Base-by-base conservation (phyloP, 2,329 filamentous ascomycete species). In the Colletotrichum eremochloae region DNA sequence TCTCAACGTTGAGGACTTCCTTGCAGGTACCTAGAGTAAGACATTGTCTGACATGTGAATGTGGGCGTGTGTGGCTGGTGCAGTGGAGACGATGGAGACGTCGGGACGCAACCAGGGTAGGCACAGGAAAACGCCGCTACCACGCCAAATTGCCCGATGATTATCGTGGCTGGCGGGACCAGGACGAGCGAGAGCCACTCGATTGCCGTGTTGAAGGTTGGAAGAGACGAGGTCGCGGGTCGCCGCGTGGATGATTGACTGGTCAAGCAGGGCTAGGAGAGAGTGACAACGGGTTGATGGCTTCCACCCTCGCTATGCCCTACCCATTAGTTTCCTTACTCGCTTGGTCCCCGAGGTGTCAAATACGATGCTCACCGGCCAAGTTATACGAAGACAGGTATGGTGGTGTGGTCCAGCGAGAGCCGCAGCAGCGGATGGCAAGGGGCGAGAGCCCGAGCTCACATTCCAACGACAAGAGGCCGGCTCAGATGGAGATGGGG, bases 11-110 rank as follows among this genome's bases (percentile, higher is more conserved):
- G 66, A 69, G 69, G 36, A 53, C 15, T 48, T 46, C 58, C 48
- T 63, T 55, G 66, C 58, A 63, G 56, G 48, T 33, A 24, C 24
- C 24, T 24, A 31, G 44, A 11, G 55, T 62, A 63, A 67, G 56
- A 67, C 63, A 67, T 61, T 52, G 66, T 63, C 60, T 72, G 55
- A 61, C 69, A 72, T 72, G 69, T 72, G 69, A 72, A 72, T 64
- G 50, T 72, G 69, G 66, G 66, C 11, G 69, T 29, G 50, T 67
- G 56, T 64, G 69, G 65, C 65, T 64, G 46, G 53, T 68, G 69
- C 38, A 15, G 31, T 60, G 29, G 33, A 56, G 53, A 20, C 33
- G 8, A 3, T 11, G 29, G 24, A 36, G 24, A 57, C 40, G n/a
- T 20, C 31, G 29, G 61, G n/a, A 53, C n/a, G 55, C 61, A 29